Evolutionary conservation across 108 stramenopile species (phyloP).

Genomic region (Skeletonema potamos): DNA sequence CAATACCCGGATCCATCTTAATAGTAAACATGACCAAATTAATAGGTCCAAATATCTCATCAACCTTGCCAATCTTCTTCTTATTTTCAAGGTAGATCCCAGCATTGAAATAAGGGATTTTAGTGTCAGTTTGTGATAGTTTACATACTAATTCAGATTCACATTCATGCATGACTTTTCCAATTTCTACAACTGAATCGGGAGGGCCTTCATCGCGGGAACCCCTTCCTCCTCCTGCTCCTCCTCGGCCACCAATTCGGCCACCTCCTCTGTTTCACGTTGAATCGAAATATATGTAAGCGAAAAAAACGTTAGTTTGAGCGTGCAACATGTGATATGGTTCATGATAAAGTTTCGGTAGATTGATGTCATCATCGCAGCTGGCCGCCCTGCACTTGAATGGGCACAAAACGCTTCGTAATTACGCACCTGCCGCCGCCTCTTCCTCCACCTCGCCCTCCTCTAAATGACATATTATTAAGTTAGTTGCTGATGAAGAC

Average conservation of each 20-base stretch:
- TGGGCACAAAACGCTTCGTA: neutral
- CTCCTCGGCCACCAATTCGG: slow-evolving; percentile 13
- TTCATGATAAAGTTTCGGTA: neutral
- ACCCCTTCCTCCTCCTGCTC: slow-evolving; percentile 38
- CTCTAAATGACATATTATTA: slow-evolving; percentile 14
- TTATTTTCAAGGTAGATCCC: slow-evolving; percentile 98
- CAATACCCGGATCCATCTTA: slow-evolving; percentile 94
- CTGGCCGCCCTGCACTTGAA: too few species aligned
- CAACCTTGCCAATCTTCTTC: slow-evolving; percentile 96
- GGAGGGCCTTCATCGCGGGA: slow-evolving; percentile 83
- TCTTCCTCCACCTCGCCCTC: slow-evolving; percentile 26
- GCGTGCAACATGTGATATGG: neutral
- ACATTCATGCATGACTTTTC: slow-evolving; percentile 79
- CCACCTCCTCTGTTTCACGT: slow-evolving; percentile 6
- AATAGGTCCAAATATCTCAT: slow-evolving; percentile 96
- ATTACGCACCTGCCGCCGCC: slow-evolving; percentile 28
- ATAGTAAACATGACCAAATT: slow-evolving; percentile 93
- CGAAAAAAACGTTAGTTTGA: neutral
- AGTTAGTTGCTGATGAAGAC: neutral
- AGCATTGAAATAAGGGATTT: slow-evolving; percentile 98
- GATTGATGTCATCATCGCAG: neutral
- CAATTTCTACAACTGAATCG: slow-evolving; percentile 78
- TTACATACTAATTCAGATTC: slow-evolving; percentile 82
- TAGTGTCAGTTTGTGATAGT: slow-evolving; percentile 69
- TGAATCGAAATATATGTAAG: neutral